These are phyloP conservation scores for Cyberlindnera galapagoensis DNA, from an alignment of 805 yeast genomes.

Conservation along the genomic window DNA sequence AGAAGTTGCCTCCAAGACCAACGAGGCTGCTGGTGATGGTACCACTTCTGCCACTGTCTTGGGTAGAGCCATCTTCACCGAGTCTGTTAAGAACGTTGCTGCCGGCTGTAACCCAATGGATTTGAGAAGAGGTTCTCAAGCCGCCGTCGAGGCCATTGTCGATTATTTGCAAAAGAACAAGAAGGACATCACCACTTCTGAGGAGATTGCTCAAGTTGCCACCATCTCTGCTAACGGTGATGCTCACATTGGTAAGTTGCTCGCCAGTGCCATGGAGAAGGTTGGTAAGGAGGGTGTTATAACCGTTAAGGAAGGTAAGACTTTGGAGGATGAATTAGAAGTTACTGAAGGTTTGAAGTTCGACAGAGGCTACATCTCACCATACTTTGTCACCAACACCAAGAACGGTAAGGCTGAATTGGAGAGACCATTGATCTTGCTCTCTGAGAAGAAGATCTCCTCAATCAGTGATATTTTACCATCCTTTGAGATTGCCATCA, in stretches of 20 bases:
- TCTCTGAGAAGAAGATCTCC: constrained; percentile 85
- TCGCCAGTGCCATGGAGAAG: constrained; percentile 98
- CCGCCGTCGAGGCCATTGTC: constrained; percentile 95
- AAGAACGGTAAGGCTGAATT: constrained; percentile 87
- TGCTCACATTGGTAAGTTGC: constrained; percentile 81
- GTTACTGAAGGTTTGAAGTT: constrained; percentile 99
- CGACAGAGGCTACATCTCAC: constrained; percentile 97
- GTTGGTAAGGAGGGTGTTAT: constrained; percentile 99
- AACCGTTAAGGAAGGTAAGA: constrained; percentile 96
- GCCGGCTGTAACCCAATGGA: constrained; percentile 99
- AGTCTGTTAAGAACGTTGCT: constrained; percentile 95
- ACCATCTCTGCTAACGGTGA: constrained; percentile 98
- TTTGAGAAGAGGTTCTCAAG: constrained; percentile 96
- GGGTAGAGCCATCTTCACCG: constrained; percentile 95
- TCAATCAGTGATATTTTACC: constrained; percentile 88
- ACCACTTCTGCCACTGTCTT: constrained; percentile 97
- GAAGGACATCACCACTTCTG: constrained; percentile 93
- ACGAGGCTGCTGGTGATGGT: constrained; percentile 98
- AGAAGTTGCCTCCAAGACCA: constrained; percentile 97
- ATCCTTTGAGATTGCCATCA: constrained; percentile 89
- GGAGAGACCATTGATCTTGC: constrained; percentile 84
- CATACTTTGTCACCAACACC: constrained; percentile 93
- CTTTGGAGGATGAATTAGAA: constrained; percentile 94
- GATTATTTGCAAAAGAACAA: constrained; percentile 80
- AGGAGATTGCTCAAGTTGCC: constrained; percentile 97